These are phyloP conservation scores for Dryas integrifolia DNA, from an alignment of 331 rosid species.

Conservation along the genomic window DNA sequence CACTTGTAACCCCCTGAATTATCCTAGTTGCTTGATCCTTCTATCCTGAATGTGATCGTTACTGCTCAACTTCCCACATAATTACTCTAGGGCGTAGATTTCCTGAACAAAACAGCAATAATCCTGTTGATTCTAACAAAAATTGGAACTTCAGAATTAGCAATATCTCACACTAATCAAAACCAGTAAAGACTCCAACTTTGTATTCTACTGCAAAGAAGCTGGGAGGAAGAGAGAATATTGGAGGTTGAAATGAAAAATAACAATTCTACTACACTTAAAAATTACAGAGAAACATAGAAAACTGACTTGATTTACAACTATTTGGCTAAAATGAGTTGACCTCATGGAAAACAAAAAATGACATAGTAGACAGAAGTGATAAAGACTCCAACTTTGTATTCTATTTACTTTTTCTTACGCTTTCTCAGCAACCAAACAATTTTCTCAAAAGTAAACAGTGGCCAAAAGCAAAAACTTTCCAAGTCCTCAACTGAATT, in stretches of 20 bases:
- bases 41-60: neutral
- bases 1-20: conserved; percentile 3
- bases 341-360: neutral
- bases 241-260: neutral
- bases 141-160: conserved; percentile 19
- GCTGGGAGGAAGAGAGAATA: too few species aligned
- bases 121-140: conserved; percentile 9
- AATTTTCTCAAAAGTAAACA: neutral
- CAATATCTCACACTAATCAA: neutral
- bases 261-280: neutral
- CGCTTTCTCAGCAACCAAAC: conserved; percentile 2
- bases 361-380: neutral
- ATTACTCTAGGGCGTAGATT: neutral
- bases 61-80: neutral
- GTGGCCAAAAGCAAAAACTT: neutral
- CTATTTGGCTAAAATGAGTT: conserved; percentile 2
- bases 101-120: neutral
- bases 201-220: too few species aligned
- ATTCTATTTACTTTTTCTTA: conserved; percentile 1
- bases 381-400: neutral
- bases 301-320: neutral
- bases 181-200: too few species aligned
- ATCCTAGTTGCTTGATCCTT: neutral
- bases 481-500: neutral
- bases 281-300: neutral